phyloP scores from a whole-genome alignment of 345 rosid genomes.

The Conringia planisiliqua region DNA sequence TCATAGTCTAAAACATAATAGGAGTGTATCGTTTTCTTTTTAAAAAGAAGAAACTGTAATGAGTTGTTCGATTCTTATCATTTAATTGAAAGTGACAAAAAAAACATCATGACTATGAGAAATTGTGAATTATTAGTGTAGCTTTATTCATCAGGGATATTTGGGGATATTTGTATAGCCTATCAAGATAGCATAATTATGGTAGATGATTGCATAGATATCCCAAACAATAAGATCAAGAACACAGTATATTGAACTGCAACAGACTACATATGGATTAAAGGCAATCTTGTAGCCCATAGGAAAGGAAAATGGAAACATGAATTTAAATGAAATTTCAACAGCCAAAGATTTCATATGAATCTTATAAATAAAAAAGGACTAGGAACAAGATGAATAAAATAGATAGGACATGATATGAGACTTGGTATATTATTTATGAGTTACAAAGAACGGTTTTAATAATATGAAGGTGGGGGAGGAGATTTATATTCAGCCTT shows the following conservation, averaged over 20 bases:
- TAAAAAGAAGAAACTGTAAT: no score
- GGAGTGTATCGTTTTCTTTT: no score
- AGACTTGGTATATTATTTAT: neutral
- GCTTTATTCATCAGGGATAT: neutral
- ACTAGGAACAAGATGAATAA: neutral
- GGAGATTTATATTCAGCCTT: neutral
- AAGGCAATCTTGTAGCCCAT: neutral
- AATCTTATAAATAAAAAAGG: neutral
- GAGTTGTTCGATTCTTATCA: neutral
- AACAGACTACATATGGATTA: neutral
- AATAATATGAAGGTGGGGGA: neutral
- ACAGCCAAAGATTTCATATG: neutral
- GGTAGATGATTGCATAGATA: neutral
- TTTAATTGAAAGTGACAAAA: neutral
- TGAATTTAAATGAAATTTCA: slow-evolving; percentile 5
- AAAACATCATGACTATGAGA: neutral
- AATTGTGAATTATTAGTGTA: neutral
- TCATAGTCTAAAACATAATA: no score
- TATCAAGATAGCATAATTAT: neutral
- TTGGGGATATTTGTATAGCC: neutral
- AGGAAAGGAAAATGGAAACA: neutral
- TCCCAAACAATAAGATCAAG: neutral
- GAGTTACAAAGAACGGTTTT: neutral
- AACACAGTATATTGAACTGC: neutral
- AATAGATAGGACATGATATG: neutral